These are phyloP conservation scores for Turritis glabra DNA, from an alignment of 345 rosid species.

Conservation along the genomic window DNA sequence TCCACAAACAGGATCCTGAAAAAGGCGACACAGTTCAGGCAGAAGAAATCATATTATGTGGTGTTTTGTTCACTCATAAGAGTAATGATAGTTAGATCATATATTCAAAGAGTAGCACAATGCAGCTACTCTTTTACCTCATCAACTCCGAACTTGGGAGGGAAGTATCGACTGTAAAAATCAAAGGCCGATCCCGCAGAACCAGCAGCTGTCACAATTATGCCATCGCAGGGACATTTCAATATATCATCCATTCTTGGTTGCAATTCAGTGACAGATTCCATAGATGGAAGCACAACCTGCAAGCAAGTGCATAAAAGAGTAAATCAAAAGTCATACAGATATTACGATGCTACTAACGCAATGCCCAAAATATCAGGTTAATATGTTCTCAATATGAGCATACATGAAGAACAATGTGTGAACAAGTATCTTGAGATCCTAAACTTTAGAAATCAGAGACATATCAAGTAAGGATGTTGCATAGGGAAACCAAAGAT, in stretches of 20 bases:
- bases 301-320: slow-evolving; percentile 24
- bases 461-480: background rate
- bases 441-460: background rate
- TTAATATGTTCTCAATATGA: background rate
- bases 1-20: slow-evolving; percentile 83
- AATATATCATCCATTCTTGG: slow-evolving; percentile 54
- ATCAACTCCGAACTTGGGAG: slow-evolving; percentile 61
- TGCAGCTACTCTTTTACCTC: slow-evolving; percentile 51
- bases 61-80: slow-evolving; percentile 8
- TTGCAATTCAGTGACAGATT: slow-evolving; percentile 53
- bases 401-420: background rate
- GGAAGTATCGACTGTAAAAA: slow-evolving; percentile 66
- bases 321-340: background rate
- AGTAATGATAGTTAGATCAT: background rate
- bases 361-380: background rate
- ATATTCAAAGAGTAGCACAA: no score
- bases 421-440: background rate
- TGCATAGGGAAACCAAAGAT: background rate
- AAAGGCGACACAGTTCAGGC: background rate
- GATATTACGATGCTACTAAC: background rate
- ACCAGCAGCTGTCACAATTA: slow-evolving; percentile 60
- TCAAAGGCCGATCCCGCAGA: slow-evolving; percentile 61
- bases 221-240: slow-evolving; percentile 56
- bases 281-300: slow-evolving; percentile 66
- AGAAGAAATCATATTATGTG: background rate